phyloP scores from a whole-genome alignment of 148 eudicot species.

The Rhododendron mucronatum region DNA sequence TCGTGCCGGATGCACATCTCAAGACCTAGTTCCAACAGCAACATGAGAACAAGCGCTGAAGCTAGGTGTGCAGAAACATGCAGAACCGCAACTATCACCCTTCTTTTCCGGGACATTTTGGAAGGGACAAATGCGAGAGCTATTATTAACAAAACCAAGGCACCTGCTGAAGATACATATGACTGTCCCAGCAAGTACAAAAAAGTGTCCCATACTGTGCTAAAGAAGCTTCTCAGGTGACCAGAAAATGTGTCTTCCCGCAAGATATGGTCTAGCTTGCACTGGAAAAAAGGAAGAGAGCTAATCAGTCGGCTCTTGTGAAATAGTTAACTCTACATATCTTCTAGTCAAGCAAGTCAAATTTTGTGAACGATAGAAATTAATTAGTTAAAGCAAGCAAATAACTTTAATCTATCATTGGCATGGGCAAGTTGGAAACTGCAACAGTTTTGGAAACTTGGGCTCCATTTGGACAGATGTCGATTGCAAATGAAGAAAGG shows the following conservation, averaged over 20 bases:
- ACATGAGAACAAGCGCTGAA: constrained; percentile 87
- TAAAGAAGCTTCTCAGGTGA: constrained; percentile 73
- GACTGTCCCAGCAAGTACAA: constrained; percentile 66
- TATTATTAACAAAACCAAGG: constrained; percentile 53
- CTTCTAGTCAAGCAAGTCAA: neutral
- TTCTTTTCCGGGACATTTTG: constrained; percentile 79
- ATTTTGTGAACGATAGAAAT: neutral
- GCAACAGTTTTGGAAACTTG: neutral
- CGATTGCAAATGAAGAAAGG: neutral
- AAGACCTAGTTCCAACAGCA: constrained; percentile 86
- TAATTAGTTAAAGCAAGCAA: neutral
- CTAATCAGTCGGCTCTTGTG: constrained; percentile 12
- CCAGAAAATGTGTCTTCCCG: constrained; percentile 81
- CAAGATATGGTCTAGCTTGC: constrained; percentile 84
- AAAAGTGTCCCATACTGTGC: constrained; percentile 74
- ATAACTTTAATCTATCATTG: neutral
- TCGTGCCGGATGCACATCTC: constrained; percentile 91
- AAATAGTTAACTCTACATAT: neutral
- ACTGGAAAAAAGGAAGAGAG: constrained; percentile 40
- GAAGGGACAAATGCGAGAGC: constrained; percentile 84
- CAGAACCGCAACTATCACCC: constrained; percentile 62
- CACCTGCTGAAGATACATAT: constrained; percentile 69
- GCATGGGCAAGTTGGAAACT: neutral
- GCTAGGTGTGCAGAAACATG: constrained; percentile 90
- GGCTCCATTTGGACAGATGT: neutral